Evolutionary conservation across 306 rosid genomes (phyloP).

Genomic region (Begonia masoniana): DNA sequence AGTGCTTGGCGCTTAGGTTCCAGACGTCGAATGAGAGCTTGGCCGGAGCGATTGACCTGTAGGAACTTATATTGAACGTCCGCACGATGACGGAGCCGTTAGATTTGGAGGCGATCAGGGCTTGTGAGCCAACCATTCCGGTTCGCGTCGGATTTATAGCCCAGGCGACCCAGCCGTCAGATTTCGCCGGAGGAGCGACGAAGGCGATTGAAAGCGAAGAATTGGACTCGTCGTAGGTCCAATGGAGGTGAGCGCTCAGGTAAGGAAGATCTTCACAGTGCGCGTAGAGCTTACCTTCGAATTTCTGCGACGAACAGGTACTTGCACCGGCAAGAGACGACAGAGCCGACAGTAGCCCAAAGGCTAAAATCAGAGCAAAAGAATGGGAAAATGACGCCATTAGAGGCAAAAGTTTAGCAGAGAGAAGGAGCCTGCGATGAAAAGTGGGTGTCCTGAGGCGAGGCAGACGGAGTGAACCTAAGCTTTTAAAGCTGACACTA

Average conservation of each 20-base stretch:
- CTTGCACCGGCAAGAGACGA: conserved; percentile 19
- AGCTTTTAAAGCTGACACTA: too few relatives aligned
- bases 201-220: conserved; percentile 53
- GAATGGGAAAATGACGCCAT: conserved; percentile 5
- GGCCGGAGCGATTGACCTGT: not conserved
- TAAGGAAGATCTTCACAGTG: conserved; percentile 43
- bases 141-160: conserved; percentile 41
- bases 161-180: conserved; percentile 73
- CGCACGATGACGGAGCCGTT: conserved; percentile 2
- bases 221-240: conserved; percentile 37
- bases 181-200: conserved; percentile 15
- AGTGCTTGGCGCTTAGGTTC: conserved; percentile 8
- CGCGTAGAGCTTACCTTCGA: conserved; percentile 15
- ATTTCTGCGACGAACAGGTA: conserved; percentile 33
- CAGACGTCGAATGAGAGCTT: conserved; percentile 17
- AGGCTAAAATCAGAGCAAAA: not conserved
- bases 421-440: not conserved
- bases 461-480: too few relatives aligned
- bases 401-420: not conserved
- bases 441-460: too few relatives aligned
- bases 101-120: conserved; percentile 33
- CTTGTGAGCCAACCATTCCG: conserved; percentile 43
- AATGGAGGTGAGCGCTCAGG: conserved; percentile 42
- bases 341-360: conserved; percentile 5
- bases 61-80: conserved; percentile 29